Conservation (phyloP, 129 eudicot genomes). For the Chrysanthemum makinoi region DNA sequence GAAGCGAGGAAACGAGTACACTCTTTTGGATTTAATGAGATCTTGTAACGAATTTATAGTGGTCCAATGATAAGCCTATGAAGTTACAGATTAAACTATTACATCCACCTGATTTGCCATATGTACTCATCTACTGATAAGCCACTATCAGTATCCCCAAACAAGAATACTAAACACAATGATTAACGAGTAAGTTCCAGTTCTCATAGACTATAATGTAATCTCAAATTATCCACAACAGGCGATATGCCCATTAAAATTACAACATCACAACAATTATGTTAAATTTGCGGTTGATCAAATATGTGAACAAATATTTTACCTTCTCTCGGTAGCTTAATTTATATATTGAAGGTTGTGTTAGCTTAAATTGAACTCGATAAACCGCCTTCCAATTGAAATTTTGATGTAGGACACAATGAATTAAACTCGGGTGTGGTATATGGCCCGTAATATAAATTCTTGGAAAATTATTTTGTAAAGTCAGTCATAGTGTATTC, state of each 20-base stretch:
- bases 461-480: conserved; percentile 23
- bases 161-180: too few species aligned
- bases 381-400: background rate
- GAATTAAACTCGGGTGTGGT: conserved; percentile 17
- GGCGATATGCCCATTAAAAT: too few species aligned
- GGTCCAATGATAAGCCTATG: conserved; percentile 9
- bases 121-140: background rate
- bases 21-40: conserved; percentile 36
- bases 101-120: background rate
- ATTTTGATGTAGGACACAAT: conserved; percentile 14
- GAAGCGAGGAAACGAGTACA: conserved; percentile 38
- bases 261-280: too few species aligned
- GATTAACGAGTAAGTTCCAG: too few species aligned
- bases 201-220: too few species aligned
- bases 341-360: too few species aligned
- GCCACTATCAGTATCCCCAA: too few species aligned
- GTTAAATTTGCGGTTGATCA: too few species aligned
- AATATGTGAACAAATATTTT: too few species aligned
- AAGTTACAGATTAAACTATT: background rate
- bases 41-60: conserved; percentile 55
- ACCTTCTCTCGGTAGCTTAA: too few species aligned
- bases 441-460: conserved; percentile 17
- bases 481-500: conserved; percentile 25
- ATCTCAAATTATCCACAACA: too few species aligned
- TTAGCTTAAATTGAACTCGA: background rate